phyloP scores from a whole-genome alignment of 1,284 basidiomycete genomes.

The Trametes polyzona region DNA sequence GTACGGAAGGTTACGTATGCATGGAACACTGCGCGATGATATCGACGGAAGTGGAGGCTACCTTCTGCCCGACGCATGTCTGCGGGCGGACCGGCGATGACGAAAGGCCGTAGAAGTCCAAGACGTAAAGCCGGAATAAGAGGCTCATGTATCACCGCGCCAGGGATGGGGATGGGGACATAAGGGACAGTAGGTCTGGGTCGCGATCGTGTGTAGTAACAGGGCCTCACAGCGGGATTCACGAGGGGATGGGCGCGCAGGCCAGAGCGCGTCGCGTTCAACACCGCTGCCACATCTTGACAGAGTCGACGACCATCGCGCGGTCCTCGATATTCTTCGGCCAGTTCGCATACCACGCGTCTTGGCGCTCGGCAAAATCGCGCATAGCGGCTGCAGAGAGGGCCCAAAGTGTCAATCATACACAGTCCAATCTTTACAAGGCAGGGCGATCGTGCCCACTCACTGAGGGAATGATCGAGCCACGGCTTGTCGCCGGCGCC shows the following conservation, averaged over 20 bases:
- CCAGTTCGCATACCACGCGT: conserved; percentile 76
- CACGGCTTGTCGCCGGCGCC: conserved; percentile 76
- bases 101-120: not conserved
- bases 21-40: not conserved
- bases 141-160: not conserved
- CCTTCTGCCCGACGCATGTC: not conserved
- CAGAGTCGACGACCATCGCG: conserved; percentile 75
- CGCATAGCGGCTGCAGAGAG: conserved; percentile 54
- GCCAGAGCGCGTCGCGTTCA: conserved; percentile 28
- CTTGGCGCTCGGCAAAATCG: conserved; percentile 67
- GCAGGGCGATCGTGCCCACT: conserved; percentile 24
- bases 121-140: not conserved
- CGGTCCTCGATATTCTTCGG: conserved; percentile 60
- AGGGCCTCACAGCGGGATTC: not conserved
- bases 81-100: not conserved
- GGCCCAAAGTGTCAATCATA: conserved; percentile 9
- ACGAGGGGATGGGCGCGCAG: not conserved
- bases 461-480: conserved; percentile 67
- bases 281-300: conserved; percentile 78
- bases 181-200: not conserved
- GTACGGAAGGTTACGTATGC: not conserved
- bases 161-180: too few species aligned
- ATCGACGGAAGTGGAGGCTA: not conserved
- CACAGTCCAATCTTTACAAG: not conserved
- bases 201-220: conserved; percentile 6